Base-by-base conservation (phyloP, 352 stramenopile genomes). In the Pythium guiyangense region DNA sequence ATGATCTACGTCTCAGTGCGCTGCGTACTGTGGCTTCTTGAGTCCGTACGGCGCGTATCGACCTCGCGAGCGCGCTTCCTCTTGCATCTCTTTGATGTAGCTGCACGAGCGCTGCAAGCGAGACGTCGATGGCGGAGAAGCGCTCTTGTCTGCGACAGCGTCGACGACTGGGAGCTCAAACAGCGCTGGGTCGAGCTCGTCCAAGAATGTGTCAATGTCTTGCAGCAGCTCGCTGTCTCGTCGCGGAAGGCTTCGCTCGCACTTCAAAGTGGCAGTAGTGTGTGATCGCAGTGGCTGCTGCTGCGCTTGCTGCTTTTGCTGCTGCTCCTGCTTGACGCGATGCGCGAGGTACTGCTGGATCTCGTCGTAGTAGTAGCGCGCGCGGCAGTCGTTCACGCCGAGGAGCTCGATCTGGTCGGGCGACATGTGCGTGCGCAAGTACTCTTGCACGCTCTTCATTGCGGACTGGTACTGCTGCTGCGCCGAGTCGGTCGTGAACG, bases 291-390 rank as follows among this genome's bases (percentile, higher is more conserved):
- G 25, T 6, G 22, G 27, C 14, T 45, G 2, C 31, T 6, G 39
- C 42, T 54, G 45, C n/a, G 48, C 5, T 17, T 50, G 37, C 27
- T 35, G n/a, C 37, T 63, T 29, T 8, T 37, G 45, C 20, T 48
- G 45, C 8, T 37, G 31, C 47, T 48, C 45, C 17, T 46, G 56
- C 43, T 47, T 71, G 42, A 47, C 57, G 39, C 78, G 79, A 49
- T 67, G 74, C 44, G 71, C 67, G 6, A 84, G 61, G 49, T 79
- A 84, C 12, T 74, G 62, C 61, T 84, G 74, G 59, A 84, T 84
- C 67, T 84, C 74, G 18, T 77, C 74, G 52, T 79, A 84, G 43
- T 76, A 75, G 49, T 59, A 67, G 56, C 71, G 70, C 22, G 74
- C 75, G 45, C 68, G 72, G n/a, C 58, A 67, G 51, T 85, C 74